phyloP scores from a whole-genome alignment of 1,284 basidiomycete genomes.

The Dichomitus squalens region DNA sequence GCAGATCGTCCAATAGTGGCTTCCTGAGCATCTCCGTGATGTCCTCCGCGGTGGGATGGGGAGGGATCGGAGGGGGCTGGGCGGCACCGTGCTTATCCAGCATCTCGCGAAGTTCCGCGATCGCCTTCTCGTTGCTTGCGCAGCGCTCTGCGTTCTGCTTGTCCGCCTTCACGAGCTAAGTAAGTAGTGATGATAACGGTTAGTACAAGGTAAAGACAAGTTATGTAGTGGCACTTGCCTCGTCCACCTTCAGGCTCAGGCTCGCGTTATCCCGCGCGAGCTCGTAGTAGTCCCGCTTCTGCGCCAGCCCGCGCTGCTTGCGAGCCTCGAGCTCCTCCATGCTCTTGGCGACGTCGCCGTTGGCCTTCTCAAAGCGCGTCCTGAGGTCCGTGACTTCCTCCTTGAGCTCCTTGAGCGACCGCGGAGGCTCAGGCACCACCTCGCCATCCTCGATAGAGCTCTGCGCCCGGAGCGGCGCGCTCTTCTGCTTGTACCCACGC shows the following conservation, averaged over 20 bases:
- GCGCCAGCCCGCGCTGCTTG: constrained; percentile 3
- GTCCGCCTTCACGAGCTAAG: constrained; percentile 2
- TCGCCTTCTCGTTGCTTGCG: background rate
- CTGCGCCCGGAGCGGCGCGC: background rate
- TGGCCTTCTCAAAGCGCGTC: background rate
- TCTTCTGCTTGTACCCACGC: constrained; percentile 1
- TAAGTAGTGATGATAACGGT: background rate
- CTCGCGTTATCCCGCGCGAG: constrained; percentile 10
- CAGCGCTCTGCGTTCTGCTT: background rate
- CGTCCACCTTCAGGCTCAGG: constrained; percentile 1
- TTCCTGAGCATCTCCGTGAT: constrained; percentile 7
- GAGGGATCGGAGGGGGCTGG: constrained; percentile 11
- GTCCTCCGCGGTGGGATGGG: constrained; percentile 16
- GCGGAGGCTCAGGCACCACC: constrained; percentile 4
- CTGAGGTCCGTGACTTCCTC: constrained; percentile 10
- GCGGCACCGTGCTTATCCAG: background rate
- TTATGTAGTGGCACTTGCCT: background rate
- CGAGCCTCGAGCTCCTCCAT: constrained; percentile 6
- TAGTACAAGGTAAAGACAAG: background rate
- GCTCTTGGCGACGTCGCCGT: background rate
- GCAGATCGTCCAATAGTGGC: constrained; percentile 9
- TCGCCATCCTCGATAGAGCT: constrained; percentile 15
- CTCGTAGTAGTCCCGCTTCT: constrained; percentile 12
- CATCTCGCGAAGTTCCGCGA: constrained; percentile 7
- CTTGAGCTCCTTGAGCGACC: constrained; percentile 12